These are phyloP conservation scores for Linderina pennispora DNA, from an alignment of 192 early-diverging fungal species.

Conservation along the genomic window DNA sequence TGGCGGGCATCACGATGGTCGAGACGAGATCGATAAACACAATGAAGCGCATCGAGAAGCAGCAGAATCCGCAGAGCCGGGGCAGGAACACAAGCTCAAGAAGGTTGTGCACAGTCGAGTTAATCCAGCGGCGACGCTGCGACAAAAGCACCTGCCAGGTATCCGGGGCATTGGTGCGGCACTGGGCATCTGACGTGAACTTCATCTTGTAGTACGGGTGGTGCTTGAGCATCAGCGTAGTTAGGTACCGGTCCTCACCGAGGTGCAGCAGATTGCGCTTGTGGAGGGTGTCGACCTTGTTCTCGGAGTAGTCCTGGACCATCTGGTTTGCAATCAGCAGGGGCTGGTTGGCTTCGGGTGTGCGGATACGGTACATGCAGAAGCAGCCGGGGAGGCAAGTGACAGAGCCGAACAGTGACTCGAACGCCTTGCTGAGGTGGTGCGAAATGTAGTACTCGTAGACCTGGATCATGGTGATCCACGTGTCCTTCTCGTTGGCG, in stretches of 20 bases:
- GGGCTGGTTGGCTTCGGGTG: slow-evolving; percentile 86
- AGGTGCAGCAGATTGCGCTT: slow-evolving; percentile 98
- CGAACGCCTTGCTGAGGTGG: slow-evolving; percentile 96
- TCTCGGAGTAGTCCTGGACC: slow-evolving; percentile 90
- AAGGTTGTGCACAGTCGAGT: slow-evolving; percentile 99
- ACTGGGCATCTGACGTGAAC: slow-evolving; percentile 94
- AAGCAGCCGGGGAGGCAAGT: slow-evolving; percentile 99
- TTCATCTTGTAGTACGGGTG: slow-evolving; percentile 95
- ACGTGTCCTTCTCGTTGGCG: slow-evolving; percentile 90
- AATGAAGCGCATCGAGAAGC: slow-evolving; percentile 97
- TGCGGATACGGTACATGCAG: slow-evolving; percentile 98
- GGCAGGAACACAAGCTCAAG: slow-evolving; percentile 90
- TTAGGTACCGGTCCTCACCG: slow-evolving; percentile 98
- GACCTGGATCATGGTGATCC: slow-evolving; percentile 99
- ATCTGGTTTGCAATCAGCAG: slow-evolving; percentile 81
- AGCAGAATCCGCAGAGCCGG: slow-evolving; percentile 96
- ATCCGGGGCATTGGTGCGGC: slow-evolving; percentile 94
- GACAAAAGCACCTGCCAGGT: slow-evolving; percentile 93
- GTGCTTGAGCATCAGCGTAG: slow-evolving; percentile 94
- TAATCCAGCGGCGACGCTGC: slow-evolving; percentile 99
- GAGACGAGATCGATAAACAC: slow-evolving; percentile 94
- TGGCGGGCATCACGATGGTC: slow-evolving; percentile 92
- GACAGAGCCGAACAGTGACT: slow-evolving; percentile 96
- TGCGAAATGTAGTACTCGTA: slow-evolving; percentile 99
- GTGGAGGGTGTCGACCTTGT: slow-evolving; percentile 95